Conservation (phyloP, 495 filamentous ascomycete genomes). For the Cercophora samala region DNA sequence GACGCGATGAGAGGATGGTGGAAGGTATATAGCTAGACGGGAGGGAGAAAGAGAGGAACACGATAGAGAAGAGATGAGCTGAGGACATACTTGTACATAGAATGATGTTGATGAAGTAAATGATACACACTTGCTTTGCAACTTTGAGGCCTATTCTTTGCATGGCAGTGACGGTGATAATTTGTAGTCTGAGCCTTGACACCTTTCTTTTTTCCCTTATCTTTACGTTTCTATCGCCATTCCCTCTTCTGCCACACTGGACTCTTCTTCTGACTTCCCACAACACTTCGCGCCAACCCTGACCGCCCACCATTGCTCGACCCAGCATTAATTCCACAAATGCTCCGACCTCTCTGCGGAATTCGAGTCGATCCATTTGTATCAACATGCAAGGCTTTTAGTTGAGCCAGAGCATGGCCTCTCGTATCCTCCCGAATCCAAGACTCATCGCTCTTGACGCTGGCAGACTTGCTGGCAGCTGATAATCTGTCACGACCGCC, state of each 20-base stretch:
- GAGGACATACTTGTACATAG: slow-evolving; percentile 1
- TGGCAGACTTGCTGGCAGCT: not conserved
- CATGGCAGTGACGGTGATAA: too few species aligned
- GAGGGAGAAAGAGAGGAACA: not conserved
- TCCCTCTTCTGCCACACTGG: not conserved
- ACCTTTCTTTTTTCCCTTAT: not conserved
- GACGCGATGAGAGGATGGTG: not conserved
- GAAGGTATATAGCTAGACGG: not conserved
- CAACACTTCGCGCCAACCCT: not conserved
- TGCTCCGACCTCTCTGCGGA: not conserved
- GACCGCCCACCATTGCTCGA: not conserved
- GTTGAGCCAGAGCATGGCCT: not conserved
- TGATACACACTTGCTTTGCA: not conserved
- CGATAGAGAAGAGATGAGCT: slow-evolving; percentile 6
- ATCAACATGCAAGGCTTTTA: not conserved
- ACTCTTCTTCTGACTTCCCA: not conserved
- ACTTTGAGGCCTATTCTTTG: not conserved
- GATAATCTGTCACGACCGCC: not conserved
- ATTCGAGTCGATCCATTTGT: not conserved
- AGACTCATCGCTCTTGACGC: not conserved
- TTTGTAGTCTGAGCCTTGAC: too few species aligned
- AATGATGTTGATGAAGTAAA: not conserved
- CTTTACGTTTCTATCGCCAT: not conserved
- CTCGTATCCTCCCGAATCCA: not conserved
- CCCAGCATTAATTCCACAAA: not conserved